Conservation (phyloP, 208 protist species). For the Trypanosoma lewisi region DNA sequence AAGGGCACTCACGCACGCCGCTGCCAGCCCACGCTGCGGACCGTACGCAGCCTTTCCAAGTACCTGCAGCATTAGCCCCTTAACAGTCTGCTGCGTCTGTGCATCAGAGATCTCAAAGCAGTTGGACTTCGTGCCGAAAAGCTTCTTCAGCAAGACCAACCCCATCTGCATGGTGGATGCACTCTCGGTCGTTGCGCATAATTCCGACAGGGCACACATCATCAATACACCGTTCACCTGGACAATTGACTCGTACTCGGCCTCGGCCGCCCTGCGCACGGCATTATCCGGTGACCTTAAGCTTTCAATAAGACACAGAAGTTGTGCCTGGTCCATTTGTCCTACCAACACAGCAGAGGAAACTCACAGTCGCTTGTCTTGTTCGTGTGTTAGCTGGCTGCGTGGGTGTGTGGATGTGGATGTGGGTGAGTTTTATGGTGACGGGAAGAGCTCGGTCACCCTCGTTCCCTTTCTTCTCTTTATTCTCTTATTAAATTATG, state of each 20-base stretch:
- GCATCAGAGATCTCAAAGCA: conserved; percentile 46
- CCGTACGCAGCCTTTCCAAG: conserved; percentile 53
- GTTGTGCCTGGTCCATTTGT: conserved; percentile 53
- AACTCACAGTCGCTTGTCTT: too few species aligned
- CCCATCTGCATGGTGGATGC: conserved; percentile 39
- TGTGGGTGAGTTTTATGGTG: too few species aligned
- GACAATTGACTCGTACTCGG: conserved; percentile 53
- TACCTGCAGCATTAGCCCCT: conserved; percentile 49
- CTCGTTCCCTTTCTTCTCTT: not conserved
- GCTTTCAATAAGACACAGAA: conserved; percentile 40
- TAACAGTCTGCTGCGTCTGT: conserved; percentile 42
- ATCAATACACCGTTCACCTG: conserved; percentile 41
- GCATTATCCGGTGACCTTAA: conserved; percentile 65
- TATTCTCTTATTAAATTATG: too few species aligned
- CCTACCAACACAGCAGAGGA: too few species aligned
- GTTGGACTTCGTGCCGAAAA: conserved; percentile 51
- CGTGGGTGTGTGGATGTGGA: not conserved
- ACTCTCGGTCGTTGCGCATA: conserved; percentile 50
- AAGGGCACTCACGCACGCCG: conserved; percentile 72
- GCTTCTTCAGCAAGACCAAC: conserved; percentile 70
- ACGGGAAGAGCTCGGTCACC: not conserved
- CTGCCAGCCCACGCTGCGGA: conserved; percentile 50
- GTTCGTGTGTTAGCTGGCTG: not conserved
- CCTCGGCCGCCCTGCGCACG: conserved; percentile 65
- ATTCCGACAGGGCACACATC: conserved; percentile 60